phyloP scores from a whole-genome alignment of 2,329 filamentous ascomycete genomes.

The Verruconis gallopava region DNA sequence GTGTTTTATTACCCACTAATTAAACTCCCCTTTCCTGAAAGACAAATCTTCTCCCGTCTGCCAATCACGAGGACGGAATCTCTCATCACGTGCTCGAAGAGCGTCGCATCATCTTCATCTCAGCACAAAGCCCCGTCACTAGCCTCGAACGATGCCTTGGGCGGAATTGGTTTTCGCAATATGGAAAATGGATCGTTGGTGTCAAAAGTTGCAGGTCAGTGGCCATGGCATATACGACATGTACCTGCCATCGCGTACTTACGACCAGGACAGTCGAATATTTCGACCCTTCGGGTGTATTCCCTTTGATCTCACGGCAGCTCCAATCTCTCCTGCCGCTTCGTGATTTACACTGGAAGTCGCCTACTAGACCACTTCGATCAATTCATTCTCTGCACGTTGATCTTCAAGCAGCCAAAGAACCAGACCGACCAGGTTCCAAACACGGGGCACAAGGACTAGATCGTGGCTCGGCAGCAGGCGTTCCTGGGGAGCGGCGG shows the following conservation, averaged over 20 bases:
- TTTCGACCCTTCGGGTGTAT: conserved; percentile 83
- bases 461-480: conserved; percentile 6
- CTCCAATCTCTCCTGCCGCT: conserved; percentile 70
- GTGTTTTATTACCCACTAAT: no score
- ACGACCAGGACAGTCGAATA: conserved; percentile 65
- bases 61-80: no score
- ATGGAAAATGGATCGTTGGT: conserved; percentile 28
- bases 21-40: no score
- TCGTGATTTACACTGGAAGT: conserved; percentile 93
- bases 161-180: conserved; percentile 12
- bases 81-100: no score
- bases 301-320: conserved; percentile 65
- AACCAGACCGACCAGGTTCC: conserved; percentile 18
- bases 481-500: conserved; percentile 43
- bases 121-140: no score
- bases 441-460: conserved; percentile 11
- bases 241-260: no score
- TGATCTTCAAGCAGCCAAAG: conserved; percentile 57
- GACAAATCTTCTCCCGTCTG: no score
- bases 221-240: no score
- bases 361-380: conserved; percentile 75
- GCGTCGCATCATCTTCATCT: no score
- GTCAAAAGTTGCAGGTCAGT: conserved; percentile 38
- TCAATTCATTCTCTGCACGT: conserved; percentile 90
- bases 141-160: no score